A percentile compares a stretch with the other conserved stretches of the same genome.
These are phyloP conservation scores for Aspergillus transmontanensis DNA, from an alignment of 2,329 filamentous ascomycete species.

Conservation along the genomic window DNA sequence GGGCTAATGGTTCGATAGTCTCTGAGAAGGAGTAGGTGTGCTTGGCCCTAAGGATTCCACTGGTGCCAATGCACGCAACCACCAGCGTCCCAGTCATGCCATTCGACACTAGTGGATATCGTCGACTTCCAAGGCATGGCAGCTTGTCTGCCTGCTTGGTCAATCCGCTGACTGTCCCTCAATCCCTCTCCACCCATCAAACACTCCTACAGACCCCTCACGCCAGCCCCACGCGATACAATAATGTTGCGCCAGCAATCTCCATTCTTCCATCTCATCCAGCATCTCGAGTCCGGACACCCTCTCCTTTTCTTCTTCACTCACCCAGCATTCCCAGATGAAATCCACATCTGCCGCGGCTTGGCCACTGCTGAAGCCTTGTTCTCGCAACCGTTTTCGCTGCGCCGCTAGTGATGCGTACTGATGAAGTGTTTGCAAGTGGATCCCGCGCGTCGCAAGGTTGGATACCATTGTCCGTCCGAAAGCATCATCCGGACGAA, in stretches of 20 bases:
- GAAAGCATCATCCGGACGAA: slow-evolving; percentile 80
- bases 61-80: background rate
- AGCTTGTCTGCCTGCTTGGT: background rate
- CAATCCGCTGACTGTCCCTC: slow-evolving; percentile 26
- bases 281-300: slow-evolving; percentile 81
- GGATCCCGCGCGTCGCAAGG: slow-evolving; percentile 76
- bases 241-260: slow-evolving; percentile 84
- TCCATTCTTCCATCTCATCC: slow-evolving; percentile 95
- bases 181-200: slow-evolving; percentile 41
- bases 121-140: slow-evolving; percentile 2
- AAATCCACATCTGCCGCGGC: slow-evolving; percentile 63
- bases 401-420: slow-evolving; percentile 73
- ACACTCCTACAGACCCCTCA: slow-evolving; percentile 34
- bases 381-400: slow-evolving; percentile 62
- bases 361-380: slow-evolving; percentile 65
- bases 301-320: slow-evolving; percentile 70
- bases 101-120: background rate
- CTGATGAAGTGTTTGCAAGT: slow-evolving; percentile 76
- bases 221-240: slow-evolving; percentile 87
- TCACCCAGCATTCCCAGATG: slow-evolving; percentile 80
- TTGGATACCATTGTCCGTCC: slow-evolving; percentile 92
- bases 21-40: no score
- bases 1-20: background rate
- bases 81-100: background rate
- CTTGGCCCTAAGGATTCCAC: background rate